Percentiles rank a stretch among this genome's conserved stretches.
Conservation (phyloP, 2,329 filamentous ascomycete species). For the Colletotrichum lini region DNA sequence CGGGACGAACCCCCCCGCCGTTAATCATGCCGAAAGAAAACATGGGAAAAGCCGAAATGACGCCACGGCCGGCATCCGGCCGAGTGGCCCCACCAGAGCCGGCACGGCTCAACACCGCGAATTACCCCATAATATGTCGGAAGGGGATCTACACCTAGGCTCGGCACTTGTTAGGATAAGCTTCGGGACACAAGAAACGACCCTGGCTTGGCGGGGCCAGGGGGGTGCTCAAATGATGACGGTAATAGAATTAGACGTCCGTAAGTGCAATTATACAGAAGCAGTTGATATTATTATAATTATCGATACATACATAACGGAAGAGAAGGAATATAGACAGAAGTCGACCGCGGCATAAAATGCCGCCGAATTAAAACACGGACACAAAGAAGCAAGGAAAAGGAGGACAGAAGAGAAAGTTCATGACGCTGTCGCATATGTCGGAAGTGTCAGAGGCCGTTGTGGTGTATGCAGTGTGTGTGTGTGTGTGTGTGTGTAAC, state of each 20-base stretch:
- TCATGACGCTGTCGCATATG: not conserved
- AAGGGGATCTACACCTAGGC: not conserved
- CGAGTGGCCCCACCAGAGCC: not conserved
- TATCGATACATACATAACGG: not conserved
- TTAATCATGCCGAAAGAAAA: not conserved
- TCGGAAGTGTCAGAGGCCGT: not conserved
- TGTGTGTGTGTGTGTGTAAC: not conserved
- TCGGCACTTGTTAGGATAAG: constrained; percentile 23
- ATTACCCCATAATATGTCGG: not conserved
- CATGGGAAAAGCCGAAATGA: not conserved
- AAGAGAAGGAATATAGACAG: not conserved
- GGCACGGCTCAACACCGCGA: not conserved
- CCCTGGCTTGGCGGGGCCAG: constrained; percentile 15
- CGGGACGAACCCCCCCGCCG: constrained; percentile 23
- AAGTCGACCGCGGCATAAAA: not conserved
- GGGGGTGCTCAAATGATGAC: not conserved
- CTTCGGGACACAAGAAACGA: constrained; percentile 12
- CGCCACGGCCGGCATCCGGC: not conserved
- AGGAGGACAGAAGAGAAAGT: constrained; percentile 1
- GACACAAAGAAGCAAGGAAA: not conserved
- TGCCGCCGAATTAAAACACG: not conserved
- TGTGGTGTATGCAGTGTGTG: not conserved
- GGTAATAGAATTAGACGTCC: not conserved
- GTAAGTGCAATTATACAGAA: not conserved
- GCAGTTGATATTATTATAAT: not conserved